phyloP scores from a whole-genome alignment of 208 protist genomes.

The Leishmania lainsoni region DNA sequence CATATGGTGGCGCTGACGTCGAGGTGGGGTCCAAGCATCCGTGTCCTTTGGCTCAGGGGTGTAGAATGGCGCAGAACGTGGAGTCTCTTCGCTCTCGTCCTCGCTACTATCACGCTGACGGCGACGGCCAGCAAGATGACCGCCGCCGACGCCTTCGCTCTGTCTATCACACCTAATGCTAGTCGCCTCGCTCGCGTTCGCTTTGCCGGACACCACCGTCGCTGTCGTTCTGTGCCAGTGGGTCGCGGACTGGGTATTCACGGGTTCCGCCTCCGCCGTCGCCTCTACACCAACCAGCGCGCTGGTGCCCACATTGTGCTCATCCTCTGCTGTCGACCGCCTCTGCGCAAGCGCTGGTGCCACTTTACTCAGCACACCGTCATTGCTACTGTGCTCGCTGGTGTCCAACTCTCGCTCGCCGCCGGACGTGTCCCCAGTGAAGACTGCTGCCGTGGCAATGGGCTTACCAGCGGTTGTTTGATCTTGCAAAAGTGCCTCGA shows the following conservation, averaged over 20 bases:
- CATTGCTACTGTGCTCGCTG: not conserved
- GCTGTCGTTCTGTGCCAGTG: not conserved
- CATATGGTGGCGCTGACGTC: not conserved
- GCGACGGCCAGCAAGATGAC: slow-evolving; percentile 13
- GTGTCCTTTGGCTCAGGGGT: not conserved
- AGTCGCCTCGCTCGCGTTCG: not conserved
- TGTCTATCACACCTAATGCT: not conserved
- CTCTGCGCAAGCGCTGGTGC: not conserved
- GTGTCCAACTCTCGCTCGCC: not conserved
- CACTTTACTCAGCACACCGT: not conserved
- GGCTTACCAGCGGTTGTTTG: slow-evolving; percentile 9
- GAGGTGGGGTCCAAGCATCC: not conserved
- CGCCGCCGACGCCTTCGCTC: not conserved
- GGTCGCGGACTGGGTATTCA: not conserved
- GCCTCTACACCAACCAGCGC: not conserved
- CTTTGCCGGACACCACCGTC: not conserved
- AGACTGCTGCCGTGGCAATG: not conserved
- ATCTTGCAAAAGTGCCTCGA: slow-evolving; percentile 27
- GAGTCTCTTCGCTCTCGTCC: not conserved
- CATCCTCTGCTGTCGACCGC: not conserved
- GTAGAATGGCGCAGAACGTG: not conserved
- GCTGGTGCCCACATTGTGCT: not conserved
- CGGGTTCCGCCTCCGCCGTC: not conserved
- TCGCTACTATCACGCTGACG: slow-evolving; percentile 12
- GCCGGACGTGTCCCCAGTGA: not conserved